Base-by-base conservation (phyloP, 2,329 filamentous ascomycete genomes). In the Camptophora hylomeconis region DNA sequence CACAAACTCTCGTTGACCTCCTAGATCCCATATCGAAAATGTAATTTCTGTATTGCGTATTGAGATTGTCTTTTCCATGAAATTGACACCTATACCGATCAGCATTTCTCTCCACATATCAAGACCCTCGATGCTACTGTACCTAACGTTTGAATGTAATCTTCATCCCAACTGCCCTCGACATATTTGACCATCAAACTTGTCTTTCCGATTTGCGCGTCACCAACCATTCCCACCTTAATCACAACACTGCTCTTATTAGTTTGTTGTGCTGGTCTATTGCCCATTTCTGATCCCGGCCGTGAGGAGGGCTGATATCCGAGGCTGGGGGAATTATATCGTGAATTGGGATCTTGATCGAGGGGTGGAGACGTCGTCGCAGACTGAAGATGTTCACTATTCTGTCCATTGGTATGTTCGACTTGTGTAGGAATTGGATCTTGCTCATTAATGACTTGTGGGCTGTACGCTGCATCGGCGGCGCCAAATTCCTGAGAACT, bases 181-280 rank as follows among this genome's bases (percentile, higher is more conserved):
- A 98, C 89, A 51, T 98, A 98, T 57, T 98, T 98, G 50, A 98
- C 89, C 89, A 98, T 98, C 52, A 98, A 61, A 41, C 86, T 94
- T 11, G 89, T 98, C 70, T 98, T 98, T 51, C 89, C 89, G 45
- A 98, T 98, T 58, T 98, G 89, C 33, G 89, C 89, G 60, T 98
- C 89, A 25, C 89, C 89, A 24, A 98, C 89, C 89, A 98, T 98
- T 50, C 89, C 89, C 28, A 98, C 89, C 60, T 98, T 98, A 67
- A 98, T 95, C 33, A 98, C 89, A 20, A 98, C 89, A 47, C 70
- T 77, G 38, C 61, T 64, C 46, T 62, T 63, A 22, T 52, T 49
- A 12, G 42, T 46, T n/a, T 42, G 37, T 23, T 47, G 45, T 29
- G 46, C 38, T 24, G 52, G 54, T 29, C 58, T 46, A 6, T 50